Base-by-base conservation (phyloP, 805 yeast species). In the Schizosaccharomyces japonicus region DNA sequence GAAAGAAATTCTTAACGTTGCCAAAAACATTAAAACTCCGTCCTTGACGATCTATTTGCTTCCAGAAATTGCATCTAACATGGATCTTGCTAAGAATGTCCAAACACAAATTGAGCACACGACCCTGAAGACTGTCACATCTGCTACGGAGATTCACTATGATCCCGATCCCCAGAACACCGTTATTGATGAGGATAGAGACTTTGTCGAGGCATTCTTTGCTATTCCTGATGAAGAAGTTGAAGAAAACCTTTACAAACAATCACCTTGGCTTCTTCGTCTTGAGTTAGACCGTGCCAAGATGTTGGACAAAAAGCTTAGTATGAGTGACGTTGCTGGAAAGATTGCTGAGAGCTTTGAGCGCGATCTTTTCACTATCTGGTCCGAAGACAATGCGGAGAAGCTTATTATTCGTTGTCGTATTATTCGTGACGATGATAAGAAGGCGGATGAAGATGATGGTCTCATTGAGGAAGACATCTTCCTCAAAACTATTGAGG, bases 331-430 rank as follows among this genome's bases (percentile, higher is more conserved):
- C 67, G 96, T 90, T 49, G 95, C 98, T 26, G 92, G 84, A 56
- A 84, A 79, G 68, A 90, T 90, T 51, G 78, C 84, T 53, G 85
- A 81, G 59, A 78, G 81, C 52, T 90, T 90, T 63, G 92, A 85
- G 48, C 93, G 84, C 56, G 98, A 90, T 64, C 66, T 90, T 65
- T 90, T 87, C 58, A 94, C 90, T 36, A 90, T 90, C 58, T 90
- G 98, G 96, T 83, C 95, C 45, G 98, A 92, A 70, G 99, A 90
- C 68, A 87, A 90, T 58, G 95, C 95, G 42, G 95, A 87, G 55
- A 85, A 84, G 64, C 77, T 90, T 64, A 78, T 90, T 52, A 80
- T 90, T 55, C 93, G 99, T 71, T 87, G 96, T 71, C 81, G 99
- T 69, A 94, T 92, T 55, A 83, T 90, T 44, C 82, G 98, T 65